A percentile compares a stretch with the other conserved stretches of the same genome.
These are phyloP conservation scores for Croton setiger DNA, from an alignment of 441 rosid species.

Conservation along the genomic window DNA sequence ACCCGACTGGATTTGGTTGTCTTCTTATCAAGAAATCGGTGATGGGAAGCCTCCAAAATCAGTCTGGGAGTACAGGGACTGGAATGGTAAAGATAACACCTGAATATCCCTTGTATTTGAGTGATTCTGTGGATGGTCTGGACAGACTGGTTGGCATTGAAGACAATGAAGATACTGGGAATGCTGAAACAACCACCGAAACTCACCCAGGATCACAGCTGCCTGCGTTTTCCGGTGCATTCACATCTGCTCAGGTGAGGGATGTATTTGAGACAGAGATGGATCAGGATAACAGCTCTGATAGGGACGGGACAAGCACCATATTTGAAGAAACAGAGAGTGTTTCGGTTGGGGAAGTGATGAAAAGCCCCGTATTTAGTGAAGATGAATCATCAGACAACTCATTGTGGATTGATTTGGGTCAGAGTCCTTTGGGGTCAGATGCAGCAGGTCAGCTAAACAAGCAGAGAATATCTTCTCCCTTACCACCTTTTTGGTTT, in stretches of 20 bases:
- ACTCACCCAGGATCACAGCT: slow-evolving; percentile 53
- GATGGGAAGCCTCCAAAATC: slow-evolving; percentile 91
- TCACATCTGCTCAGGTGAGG: slow-evolving; percentile 78
- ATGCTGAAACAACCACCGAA: slow-evolving; percentile 54
- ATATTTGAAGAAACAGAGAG: slow-evolving; percentile 90
- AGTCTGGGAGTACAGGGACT: slow-evolving; percentile 84
- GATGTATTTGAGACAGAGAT: slow-evolving; percentile 89
- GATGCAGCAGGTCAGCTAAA: slow-evolving; percentile 49
- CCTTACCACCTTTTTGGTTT: slow-evolving; percentile 76
- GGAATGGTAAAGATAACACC: slow-evolving; percentile 98
- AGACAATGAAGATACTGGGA: slow-evolving; percentile 47
- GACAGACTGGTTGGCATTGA: slow-evolving; percentile 56
- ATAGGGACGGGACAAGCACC: slow-evolving; percentile 85
- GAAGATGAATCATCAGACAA: slow-evolving; percentile 95
- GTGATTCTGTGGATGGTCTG: slow-evolving; percentile 84
- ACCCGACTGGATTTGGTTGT: slow-evolving; percentile 97
- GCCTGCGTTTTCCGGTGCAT: slow-evolving; percentile 98
- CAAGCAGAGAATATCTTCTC: slow-evolving; percentile 61
- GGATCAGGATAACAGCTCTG: slow-evolving; percentile 73
- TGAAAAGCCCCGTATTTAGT: slow-evolving; percentile 94
- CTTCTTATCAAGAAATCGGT: slow-evolving; percentile 92
- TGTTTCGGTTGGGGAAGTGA: slow-evolving; percentile 84
- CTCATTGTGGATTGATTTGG: slow-evolving; percentile 93
- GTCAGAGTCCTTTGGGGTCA: slow-evolving; percentile 88
- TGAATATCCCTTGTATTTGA: slow-evolving; percentile 76